A percentile compares a stretch with the other conserved stretches of the same genome.
Conservation (phyloP, 2,329 filamentous ascomycete species). For the Talaromyces piceae region DNA sequence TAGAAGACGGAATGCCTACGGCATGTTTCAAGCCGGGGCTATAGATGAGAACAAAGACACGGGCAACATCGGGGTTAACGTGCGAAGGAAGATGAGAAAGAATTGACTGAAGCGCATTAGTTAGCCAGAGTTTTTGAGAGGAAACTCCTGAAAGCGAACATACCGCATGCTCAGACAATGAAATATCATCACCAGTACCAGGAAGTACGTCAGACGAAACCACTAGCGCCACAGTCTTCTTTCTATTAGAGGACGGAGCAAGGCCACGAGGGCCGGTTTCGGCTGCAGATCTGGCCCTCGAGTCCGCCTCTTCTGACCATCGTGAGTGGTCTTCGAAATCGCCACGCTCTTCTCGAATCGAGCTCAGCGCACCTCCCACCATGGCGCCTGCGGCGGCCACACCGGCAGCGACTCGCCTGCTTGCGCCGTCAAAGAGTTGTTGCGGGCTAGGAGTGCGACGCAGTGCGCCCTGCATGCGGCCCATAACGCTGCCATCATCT, state of each 20-base stretch:
- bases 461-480: conserved; percentile 72
- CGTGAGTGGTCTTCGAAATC: conserved; percentile 79
- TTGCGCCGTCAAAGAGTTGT: conserved; percentile 77
- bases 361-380: conserved; percentile 72
- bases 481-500: conserved; percentile 56
- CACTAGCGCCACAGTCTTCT: conserved; percentile 79
- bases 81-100: conserved; percentile 79
- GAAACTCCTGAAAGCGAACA: conserved; percentile 28
- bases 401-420: conserved; percentile 71
- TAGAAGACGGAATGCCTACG: conserved; percentile 27
- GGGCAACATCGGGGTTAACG: conserved; percentile 63
- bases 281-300: conserved; percentile 42
- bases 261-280: conserved; percentile 19
- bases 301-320: conserved; percentile 84
- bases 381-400: conserved; percentile 75
- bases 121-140: neutral
- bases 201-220: conserved; percentile 68
- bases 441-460: conserved; percentile 78
- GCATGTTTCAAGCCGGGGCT: conserved; percentile 68
- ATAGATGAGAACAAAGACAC: conserved; percentile 85
- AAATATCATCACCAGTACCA: conserved; percentile 51
- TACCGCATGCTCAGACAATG: conserved; percentile 73
- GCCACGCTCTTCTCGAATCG: conserved; percentile 74
- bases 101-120: conserved; percentile 56
- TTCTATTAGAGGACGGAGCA: conserved; percentile 40